These are phyloP conservation scores for Chytriomyces hyalinus DNA, from an alignment of 192 early-diverging fungal species.

Conservation along the genomic window DNA sequence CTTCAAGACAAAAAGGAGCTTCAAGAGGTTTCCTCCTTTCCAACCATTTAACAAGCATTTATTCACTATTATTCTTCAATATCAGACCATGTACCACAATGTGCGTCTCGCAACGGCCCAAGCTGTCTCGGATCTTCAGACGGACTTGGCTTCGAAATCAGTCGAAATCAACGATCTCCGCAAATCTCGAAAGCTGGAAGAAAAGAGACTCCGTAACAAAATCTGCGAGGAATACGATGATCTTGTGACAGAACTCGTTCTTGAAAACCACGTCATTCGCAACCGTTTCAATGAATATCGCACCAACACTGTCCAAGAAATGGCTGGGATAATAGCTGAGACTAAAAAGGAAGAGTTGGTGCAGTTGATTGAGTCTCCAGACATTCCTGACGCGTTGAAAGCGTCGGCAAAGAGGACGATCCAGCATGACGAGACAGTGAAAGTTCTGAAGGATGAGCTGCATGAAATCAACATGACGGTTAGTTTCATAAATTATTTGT, in stretches of 20 bases:
- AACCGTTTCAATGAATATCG: constrained; percentile 60
- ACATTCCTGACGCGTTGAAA: constrained; percentile 49
- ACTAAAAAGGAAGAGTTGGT: constrained; percentile 60
- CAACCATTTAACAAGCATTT: constrained; percentile 9
- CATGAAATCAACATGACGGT: constrained; percentile 62
- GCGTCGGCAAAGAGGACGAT: constrained; percentile 44
- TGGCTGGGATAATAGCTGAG: constrained; percentile 58
- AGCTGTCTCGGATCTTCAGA: constrained; percentile 41
- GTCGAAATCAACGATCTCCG: constrained; percentile 55
- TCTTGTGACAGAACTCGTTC: constrained; percentile 58
- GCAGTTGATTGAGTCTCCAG: constrained; percentile 44
- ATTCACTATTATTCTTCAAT: neutral
- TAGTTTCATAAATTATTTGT: constrained; percentile 7
- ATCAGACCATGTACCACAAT: constrained; percentile 50
- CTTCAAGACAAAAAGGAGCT: constrained; percentile 54
- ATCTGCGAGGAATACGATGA: constrained; percentile 64
- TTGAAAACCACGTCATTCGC: constrained; percentile 56
- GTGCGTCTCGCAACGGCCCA: constrained; percentile 45
- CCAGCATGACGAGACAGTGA: constrained; percentile 49
- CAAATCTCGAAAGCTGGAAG: constrained; percentile 53
- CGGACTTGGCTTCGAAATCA: constrained; percentile 49
- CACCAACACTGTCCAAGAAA: constrained; percentile 57
- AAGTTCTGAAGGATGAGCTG: constrained; percentile 45
- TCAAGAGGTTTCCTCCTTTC: constrained; percentile 32
- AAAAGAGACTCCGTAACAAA: constrained; percentile 50